Conservation (phyloP, 2,329 filamentous ascomycete genomes). For the Calonectria multiphialidica region DNA sequence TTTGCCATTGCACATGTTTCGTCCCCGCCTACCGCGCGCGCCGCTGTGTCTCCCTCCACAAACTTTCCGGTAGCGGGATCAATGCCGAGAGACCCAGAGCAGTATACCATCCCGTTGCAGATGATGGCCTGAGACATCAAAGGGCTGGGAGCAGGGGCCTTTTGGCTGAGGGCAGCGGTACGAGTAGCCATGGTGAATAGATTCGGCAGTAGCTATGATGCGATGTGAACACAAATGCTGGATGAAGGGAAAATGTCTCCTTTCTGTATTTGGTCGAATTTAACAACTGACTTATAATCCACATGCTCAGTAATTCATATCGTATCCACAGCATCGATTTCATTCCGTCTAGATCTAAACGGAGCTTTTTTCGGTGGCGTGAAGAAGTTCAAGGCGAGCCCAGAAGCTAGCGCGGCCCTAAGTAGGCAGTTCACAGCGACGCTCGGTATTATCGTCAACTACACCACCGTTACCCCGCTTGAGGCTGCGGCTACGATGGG, state of each 20-base stretch:
- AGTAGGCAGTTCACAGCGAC: background rate
- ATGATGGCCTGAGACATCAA: slow-evolving; percentile 32
- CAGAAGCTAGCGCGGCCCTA: background rate
- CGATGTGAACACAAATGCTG: background rate
- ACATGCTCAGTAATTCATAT: background rate
- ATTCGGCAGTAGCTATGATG: background rate
- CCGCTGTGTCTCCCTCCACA: slow-evolving; percentile 18
- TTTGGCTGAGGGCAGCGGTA: slow-evolving; percentile 27
- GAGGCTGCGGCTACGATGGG: background rate
- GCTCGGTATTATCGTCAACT: background rate
- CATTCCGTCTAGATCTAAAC: background rate
- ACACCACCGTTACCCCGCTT: background rate
- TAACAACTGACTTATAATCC: background rate
- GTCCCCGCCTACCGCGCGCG: slow-evolving; percentile 9
- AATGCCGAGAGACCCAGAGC: slow-evolving; percentile 21
- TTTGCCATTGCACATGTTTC: no score
- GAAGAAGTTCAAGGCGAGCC: background rate
- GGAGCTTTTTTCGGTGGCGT: background rate
- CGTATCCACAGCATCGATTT: background rate
- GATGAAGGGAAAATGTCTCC: background rate
- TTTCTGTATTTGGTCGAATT: background rate
- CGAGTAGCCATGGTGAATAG: slow-evolving; percentile 22
- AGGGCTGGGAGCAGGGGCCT: slow-evolving; percentile 24
- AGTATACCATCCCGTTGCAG: slow-evolving; percentile 32
- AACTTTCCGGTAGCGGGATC: slow-evolving; percentile 22